Conservation (phyloP, 257 asterid genomes). For the Sherardia arvensis region DNA sequence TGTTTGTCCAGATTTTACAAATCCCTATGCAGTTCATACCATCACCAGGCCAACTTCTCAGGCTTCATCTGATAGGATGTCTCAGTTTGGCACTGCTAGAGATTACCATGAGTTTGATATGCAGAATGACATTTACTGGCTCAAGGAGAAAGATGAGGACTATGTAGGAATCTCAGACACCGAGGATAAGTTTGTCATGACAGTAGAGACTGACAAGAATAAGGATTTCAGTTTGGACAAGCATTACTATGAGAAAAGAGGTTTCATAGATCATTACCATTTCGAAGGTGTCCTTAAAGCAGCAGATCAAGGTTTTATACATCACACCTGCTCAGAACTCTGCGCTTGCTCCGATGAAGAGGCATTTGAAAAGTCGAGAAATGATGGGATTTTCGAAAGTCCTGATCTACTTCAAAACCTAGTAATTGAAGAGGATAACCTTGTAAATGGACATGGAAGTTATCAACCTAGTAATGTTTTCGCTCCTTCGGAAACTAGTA, state of each 20-base stretch:
- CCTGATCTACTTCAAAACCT: slow-evolving; percentile 18
- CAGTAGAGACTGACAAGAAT: slow-evolving; percentile 30
- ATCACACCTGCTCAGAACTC: slow-evolving; percentile 33
- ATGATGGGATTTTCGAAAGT: slow-evolving; percentile 20
- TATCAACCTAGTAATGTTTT: slow-evolving; percentile 20
- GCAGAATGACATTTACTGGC: slow-evolving; percentile 81
- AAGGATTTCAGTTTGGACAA: slow-evolving; percentile 15
- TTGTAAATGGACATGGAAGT: slow-evolving; percentile 8
- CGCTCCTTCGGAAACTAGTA: slow-evolving; percentile 19
- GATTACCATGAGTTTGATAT: slow-evolving; percentile 89
- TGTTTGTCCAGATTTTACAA: slow-evolving; percentile 62
- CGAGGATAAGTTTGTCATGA: slow-evolving; percentile 75
- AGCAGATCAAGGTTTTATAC: slow-evolving; percentile 13
- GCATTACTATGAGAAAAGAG: slow-evolving; percentile 16
- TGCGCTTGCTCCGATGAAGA: slow-evolving; percentile 44
- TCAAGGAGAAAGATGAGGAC: slow-evolving; percentile 77
- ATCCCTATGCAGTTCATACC: slow-evolving; percentile 68
- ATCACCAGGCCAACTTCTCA: slow-evolving; percentile 47
- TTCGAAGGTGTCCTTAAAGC: slow-evolving; percentile 21
- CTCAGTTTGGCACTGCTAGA: slow-evolving; percentile 89
- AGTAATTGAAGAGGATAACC: slow-evolving; percentile 16
- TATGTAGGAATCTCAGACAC: slow-evolving; percentile 39
- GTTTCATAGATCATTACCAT: slow-evolving; percentile 32
- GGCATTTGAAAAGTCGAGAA: slow-evolving; percentile 9
- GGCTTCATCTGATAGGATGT: slow-evolving; percentile 70